Evolutionary conservation across 495 filamentous ascomycete species (phyloP).

Genomic region (Trichoderma erinaceum): DNA sequence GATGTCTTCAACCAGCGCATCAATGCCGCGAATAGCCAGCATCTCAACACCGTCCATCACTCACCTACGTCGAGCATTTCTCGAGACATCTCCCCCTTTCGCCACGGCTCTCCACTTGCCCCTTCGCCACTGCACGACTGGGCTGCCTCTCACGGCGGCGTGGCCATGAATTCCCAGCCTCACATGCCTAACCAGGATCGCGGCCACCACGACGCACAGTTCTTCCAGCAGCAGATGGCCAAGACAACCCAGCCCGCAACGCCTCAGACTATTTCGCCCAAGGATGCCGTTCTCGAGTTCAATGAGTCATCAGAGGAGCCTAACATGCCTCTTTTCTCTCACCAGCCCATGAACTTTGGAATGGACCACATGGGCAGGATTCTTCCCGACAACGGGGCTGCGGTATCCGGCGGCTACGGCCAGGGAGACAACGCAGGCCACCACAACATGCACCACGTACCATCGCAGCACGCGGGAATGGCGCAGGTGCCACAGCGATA

Average conservation of each 20-base stretch:
- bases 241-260: constrained; percentile 42
- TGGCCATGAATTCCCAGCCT: constrained; percentile 49
- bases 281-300: constrained; percentile 86
- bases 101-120: constrained; percentile 62
- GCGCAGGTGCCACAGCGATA: constrained; percentile 53
- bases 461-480: constrained; percentile 35
- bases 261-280: constrained; percentile 90
- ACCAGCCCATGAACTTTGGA: constrained; percentile 27
- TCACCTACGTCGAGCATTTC: constrained; percentile 43
- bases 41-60: constrained; percentile 50
- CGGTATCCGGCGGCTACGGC: constrained; percentile 35
- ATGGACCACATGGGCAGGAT: constrained; percentile 29
- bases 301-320: constrained; percentile 60
- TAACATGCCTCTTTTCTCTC: constrained; percentile 62
- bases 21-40: constrained; percentile 70
- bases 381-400: constrained; percentile 18
- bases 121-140: constrained; percentile 43
- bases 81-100: constrained; percentile 78
- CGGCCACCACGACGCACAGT: constrained; percentile 50
- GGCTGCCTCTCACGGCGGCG: constrained; percentile 25
- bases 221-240: constrained; percentile 46
- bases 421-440: constrained; percentile 36
- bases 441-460: constrained; percentile 29
- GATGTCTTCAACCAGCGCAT: constrained; percentile 67
- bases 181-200: constrained; percentile 55